phyloP scores from a whole-genome alignment of 2,329 filamentous ascomycete genomes.

The Phialemoniopsis sp. region DNA sequence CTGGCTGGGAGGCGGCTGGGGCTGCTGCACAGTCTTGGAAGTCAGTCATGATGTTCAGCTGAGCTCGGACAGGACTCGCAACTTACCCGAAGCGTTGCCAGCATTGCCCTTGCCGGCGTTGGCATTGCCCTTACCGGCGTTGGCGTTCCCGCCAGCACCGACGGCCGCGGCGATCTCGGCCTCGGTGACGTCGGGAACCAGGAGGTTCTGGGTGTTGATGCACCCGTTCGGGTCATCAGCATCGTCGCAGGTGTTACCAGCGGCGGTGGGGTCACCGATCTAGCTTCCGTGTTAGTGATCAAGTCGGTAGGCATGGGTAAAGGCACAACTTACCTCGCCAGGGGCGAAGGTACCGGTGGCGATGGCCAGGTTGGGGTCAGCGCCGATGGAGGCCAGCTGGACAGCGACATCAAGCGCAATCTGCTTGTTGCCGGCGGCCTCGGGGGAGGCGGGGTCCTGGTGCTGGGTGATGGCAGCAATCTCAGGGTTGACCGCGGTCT shows the following conservation, averaged over 20 bases:
- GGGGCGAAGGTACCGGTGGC: constrained; percentile 60
- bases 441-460: constrained; percentile 61
- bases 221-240: constrained; percentile 45
- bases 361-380: constrained; percentile 57
- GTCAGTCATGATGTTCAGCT: not conserved
- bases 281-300: constrained; percentile 11
- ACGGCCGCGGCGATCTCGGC: constrained; percentile 51
- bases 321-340: constrained; percentile 41
- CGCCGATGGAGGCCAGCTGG: constrained; percentile 58
- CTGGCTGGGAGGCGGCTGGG: not conserved
- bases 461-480: constrained; percentile 61
- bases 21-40: constrained; percentile 1
- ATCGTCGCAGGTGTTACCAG: constrained; percentile 51
- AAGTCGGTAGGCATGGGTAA: constrained; percentile 1
- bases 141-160: constrained; percentile 17
- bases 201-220: constrained; percentile 50
- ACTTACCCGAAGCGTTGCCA: constrained; percentile 2
- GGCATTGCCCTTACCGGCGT: constrained; percentile 6
- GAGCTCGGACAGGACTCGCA: not conserved
- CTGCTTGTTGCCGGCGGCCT: constrained; percentile 56
- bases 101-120: constrained; percentile 4
- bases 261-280: constrained; percentile 29
- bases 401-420: constrained; percentile 55
- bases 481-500: constrained; percentile 59
- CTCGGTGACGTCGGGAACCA: constrained; percentile 48